Evolutionary conservation across 1,284 basidiomycete genomes (phyloP), one percentile per base, ranked within the genome.

Genomic region (Sporisorium reilianum): DNA sequence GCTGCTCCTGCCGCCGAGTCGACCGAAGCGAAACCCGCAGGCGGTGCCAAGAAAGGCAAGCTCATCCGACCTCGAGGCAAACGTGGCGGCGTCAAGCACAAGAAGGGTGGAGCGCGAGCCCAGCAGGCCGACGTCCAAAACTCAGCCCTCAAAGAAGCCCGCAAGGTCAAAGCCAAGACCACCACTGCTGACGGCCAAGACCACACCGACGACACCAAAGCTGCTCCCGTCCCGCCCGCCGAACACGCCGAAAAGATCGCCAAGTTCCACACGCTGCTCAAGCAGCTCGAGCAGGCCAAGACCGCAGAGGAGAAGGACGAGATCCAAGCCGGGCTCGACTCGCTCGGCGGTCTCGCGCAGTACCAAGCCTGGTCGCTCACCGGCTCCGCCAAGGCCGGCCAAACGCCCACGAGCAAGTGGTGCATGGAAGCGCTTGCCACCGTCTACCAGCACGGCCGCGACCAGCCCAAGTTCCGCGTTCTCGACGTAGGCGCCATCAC

Each of bases 401-500:
- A 73, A 23, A 73, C 70, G 1, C 70, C 70, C 5, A 73, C 70
- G 20, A 78, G 77, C 34, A 83, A 83, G 41, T 83, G 82, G 82
- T 75, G 75, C 55, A 79, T 73, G 40, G 69, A 82, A 36, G 62
- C 63, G 28, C 60, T 84, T 36, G 64, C 58, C 40, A 55, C 36
- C 34, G 64, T 74, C 28, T 74, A 74, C 51, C n/a, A 48, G 55
- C 71, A 74, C 40, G 58, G 61, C n/a, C 54, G 65, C 26, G 16
- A 61, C 40, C 46, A 65, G 36, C 71, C 65, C 45, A 74, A 68
- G 48, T 49, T 75, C 48, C 28, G 63, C 1, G 59, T 87, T n/a
- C 79, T 87, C n/a, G 86, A 87, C 53, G 84, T 87, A 0, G 86
- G 86, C 2, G 85, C 85, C 9, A 85, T 87, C 48, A 78, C 78